Base-by-base conservation (phyloP, 2,329 filamentous ascomycete genomes). In the Alternaria longipes region DNA sequence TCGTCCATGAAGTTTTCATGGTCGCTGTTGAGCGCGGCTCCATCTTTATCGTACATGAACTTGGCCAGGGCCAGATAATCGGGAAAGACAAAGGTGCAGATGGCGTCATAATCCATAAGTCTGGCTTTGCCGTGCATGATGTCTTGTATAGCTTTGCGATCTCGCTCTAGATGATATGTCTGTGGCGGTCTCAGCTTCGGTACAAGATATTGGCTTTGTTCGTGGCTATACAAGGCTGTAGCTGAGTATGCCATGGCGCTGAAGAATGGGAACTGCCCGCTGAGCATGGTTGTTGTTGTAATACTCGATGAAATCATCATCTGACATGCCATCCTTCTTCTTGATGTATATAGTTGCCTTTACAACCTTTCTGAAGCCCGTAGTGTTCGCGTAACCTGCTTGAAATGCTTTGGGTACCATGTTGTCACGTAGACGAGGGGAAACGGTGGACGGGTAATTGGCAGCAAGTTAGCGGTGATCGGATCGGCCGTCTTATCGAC, bases 81-180 rank as follows among this genome's bases (percentile, higher is more conserved):
- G 50, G 77, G 77, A 62, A 83, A 83, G 55, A 82, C 80, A 67
- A 83, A 83, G 11, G 80, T 82, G 72, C 81, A 83, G 34, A 83
- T 82, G 50, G 81, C 81, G 63, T 83, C 81, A 67, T 81, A 83
- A 52, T 81, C 77, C 50, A 81, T 65, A 60, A 83, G 73, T 52
- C 77, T 71, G 8, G 80, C 81, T 56, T 81, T 78, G 20, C 81
- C 81, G 56, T 80, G 79, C 65, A 83, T 70, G 67, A 83, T 83
- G 62, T 83, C 81, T 51, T 79, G 76, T 54, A 82, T 77, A 51
- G 80, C 42, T 51, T 78, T 81, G 28, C 79, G 76, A 60, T 83
- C 81, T 14, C 81, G 75, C 54, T 78, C 67, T 4, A 83, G 71
- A 63, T 82, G 81, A 62, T 83, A 83, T 12, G 81, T 82, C 80